phyloP scores from a whole-genome alignment of 2,329 filamentous ascomycete species.

The Hymenoscyphus infarciens region DNA sequence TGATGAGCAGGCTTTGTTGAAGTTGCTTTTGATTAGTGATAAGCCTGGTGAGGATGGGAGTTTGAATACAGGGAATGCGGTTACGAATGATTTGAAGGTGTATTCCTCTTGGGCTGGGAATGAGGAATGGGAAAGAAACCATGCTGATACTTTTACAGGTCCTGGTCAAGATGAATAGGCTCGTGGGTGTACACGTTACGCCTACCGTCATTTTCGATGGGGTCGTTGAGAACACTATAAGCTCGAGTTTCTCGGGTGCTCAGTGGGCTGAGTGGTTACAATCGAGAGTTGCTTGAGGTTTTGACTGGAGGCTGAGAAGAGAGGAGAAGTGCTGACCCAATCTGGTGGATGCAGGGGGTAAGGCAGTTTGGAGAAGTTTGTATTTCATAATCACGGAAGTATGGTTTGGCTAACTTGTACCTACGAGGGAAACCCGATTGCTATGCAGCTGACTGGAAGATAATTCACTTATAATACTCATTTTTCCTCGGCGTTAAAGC shows the following conservation, averaged over 20 bases:
- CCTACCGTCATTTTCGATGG: conserved; percentile 89
- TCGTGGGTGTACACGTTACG: conserved; percentile 83
- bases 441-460: too few relatives aligned
- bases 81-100: conserved; percentile 82
- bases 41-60: conserved; percentile 63
- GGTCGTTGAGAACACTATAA: conserved; percentile 73
- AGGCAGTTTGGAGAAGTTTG: too few relatives aligned
- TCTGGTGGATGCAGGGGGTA: too few relatives aligned
- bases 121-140: too few relatives aligned
- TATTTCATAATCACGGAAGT: too few relatives aligned
- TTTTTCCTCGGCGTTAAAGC: too few relatives aligned
- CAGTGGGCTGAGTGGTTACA: conserved; percentile 59
- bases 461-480: too few relatives aligned
- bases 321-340: too few relatives aligned
- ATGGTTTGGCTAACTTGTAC: too few relatives aligned
- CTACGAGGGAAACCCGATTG: too few relatives aligned
- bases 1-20: conserved; percentile 66
- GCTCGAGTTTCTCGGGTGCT: conserved; percentile 70
- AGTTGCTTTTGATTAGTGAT: conserved; percentile 64
- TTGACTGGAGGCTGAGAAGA: neutral
- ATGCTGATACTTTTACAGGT: neutral
- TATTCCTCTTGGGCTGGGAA: too few relatives aligned
- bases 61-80: conserved; percentile 74
- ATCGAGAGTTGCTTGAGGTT: neutral
- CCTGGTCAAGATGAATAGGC: conserved; percentile 72